phyloP scores from a whole-genome alignment of 495 filamentous ascomycete species.

The Penicillium verhagenii region DNA sequence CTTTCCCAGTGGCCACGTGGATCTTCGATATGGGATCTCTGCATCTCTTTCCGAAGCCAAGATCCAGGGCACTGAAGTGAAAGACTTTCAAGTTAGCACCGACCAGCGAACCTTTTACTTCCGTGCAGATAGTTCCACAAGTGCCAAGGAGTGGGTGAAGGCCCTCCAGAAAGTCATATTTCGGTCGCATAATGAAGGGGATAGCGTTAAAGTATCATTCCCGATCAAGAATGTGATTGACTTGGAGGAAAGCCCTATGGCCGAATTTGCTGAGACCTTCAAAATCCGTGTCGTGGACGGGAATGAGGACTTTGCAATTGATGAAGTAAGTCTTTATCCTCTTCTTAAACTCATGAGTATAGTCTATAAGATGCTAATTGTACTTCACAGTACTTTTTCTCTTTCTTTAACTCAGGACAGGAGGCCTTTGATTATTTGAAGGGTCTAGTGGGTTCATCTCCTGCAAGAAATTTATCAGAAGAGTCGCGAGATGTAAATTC shows the following conservation, averaged over 20 bases:
- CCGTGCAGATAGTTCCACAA: constrained; percentile 80
- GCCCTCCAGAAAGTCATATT: constrained; percentile 93
- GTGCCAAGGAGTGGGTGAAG: constrained; percentile 97
- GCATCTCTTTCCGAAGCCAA: constrained; percentile 68
- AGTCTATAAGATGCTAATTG: not conserved
- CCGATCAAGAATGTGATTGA: constrained; percentile 88
- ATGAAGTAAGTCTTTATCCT: constrained; percentile 66
- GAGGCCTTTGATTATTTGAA: constrained; percentile 81
- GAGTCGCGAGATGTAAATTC: not conserved
- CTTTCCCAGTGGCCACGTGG: constrained; percentile 89
- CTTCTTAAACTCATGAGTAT: not conserved
- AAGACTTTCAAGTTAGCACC: constrained; percentile 77
- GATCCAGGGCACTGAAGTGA: constrained; percentile 65
- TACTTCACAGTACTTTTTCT: constrained; percentile 83
- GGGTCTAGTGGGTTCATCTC: constrained; percentile 66
- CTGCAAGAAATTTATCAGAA: constrained; percentile 37
- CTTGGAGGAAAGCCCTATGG: constrained; percentile 86
- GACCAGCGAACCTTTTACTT: constrained; percentile 84
- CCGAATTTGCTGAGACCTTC: constrained; percentile 91
- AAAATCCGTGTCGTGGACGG: constrained; percentile 91
- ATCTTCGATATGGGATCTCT: constrained; percentile 88
- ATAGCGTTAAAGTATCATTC: constrained; percentile 93
- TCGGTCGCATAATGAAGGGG: constrained; percentile 91
- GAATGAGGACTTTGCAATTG: constrained; percentile 89
- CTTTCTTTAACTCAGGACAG: constrained; percentile 85